Conservation (phyloP, 345 rosid species). For the Hirschfeldia incana region DNA sequence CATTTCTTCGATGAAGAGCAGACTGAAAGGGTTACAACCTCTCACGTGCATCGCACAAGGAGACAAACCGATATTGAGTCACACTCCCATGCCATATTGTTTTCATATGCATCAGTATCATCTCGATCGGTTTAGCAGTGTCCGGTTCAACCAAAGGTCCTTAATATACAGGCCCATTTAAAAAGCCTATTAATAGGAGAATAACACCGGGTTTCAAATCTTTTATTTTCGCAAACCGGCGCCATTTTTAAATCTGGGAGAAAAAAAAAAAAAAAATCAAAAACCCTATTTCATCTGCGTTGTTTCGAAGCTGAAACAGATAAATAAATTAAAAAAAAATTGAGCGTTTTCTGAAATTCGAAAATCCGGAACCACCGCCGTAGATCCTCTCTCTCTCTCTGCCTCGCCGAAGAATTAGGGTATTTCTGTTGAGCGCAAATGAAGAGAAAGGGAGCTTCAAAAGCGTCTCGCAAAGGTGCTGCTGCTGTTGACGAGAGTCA, state of each 20-base stretch:
- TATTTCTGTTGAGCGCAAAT: constrained; percentile 17
- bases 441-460: constrained; percentile 48
- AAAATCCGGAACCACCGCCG: constrained; percentile 45
- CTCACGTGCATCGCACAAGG: not conserved
- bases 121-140: not conserved
- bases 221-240: not conserved
- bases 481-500: constrained; percentile 8
- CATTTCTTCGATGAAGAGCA: not conserved
- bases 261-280: not conserved
- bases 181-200: not conserved
- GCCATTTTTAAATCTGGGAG: not conserved
- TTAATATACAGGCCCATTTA: not conserved
- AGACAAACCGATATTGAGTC: not conserved
- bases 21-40: not conserved
- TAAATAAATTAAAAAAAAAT: not conserved
- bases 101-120: not conserved
- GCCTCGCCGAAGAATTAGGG: not conserved
- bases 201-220: not conserved
- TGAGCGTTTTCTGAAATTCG: constrained; percentile 27
- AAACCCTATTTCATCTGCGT: not conserved
- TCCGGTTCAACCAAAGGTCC: not conserved
- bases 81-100: not conserved
- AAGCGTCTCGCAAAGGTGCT: constrained; percentile 33
- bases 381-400: not conserved
- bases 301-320: not conserved